phyloP scores from a whole-genome alignment of 1,139 yeast species.

The Petasospora rhodanensis region DNA sequence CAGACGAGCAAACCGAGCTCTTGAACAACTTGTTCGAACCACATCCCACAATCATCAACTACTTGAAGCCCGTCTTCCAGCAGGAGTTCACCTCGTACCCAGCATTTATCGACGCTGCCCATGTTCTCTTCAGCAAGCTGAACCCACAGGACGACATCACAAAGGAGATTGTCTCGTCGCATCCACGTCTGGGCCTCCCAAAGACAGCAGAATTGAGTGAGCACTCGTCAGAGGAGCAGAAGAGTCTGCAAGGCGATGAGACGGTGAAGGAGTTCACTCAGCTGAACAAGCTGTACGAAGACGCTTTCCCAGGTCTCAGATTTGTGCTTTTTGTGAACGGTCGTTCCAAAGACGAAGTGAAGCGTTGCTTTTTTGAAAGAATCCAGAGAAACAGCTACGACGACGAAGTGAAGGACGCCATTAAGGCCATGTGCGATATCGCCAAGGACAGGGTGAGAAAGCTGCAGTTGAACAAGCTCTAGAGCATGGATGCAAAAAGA shows the following conservation, averaged over 20 bases:
- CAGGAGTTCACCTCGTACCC: conserved; percentile 9
- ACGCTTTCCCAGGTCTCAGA: conserved; percentile 71
- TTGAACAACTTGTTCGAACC: conserved; percentile 23
- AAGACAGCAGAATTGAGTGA: conserved; percentile 45
- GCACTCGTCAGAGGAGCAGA: conserved; percentile 72
- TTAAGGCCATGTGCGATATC: conserved; percentile 86
- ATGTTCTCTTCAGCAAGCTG: conserved; percentile 10
- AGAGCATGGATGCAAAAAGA: too few relatives aligned
- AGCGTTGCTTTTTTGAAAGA: conserved; percentile 60
- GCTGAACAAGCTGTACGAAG: conserved; percentile 63
- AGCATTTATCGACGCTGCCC: conserved; percentile 17
- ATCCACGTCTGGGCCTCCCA: conserved; percentile 81
- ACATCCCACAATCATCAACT: conserved; percentile 18
- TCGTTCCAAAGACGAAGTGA: conserved; percentile 58
- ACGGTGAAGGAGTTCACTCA: conserved; percentile 44
- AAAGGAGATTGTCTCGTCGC: conserved; percentile 65
- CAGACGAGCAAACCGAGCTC: conserved; percentile 13
- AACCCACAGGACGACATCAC: conserved; percentile 14
- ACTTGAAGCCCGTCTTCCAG: conserved; percentile 17
- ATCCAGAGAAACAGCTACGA: conserved; percentile 49
- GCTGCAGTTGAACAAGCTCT: conserved; percentile 34
- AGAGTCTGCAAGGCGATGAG: conserved; percentile 46
- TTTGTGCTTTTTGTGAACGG: conserved; percentile 94
- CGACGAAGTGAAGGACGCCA: conserved; percentile 60
- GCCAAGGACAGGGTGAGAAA: conserved; percentile 73